phyloP scores from a whole-genome alignment of 768 basidiomycete species.

The Tephrocybe sp. region DNA sequence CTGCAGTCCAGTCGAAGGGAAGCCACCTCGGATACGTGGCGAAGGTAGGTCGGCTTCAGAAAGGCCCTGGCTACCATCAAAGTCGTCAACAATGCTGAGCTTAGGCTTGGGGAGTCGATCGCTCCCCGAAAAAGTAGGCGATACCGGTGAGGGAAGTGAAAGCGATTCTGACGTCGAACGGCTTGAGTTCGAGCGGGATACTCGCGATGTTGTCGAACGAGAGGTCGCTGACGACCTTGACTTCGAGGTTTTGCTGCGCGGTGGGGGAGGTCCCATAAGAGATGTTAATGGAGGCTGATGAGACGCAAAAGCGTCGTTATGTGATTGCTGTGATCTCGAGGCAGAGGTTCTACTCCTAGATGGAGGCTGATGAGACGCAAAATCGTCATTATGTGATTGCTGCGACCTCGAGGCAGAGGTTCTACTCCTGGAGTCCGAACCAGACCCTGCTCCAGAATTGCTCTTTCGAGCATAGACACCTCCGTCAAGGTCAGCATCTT shows the following conservation, averaged over 20 bases:
- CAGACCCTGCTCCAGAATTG: constrained; percentile 27
- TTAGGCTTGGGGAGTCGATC: constrained; percentile 2
- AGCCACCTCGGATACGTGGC: constrained; percentile 1
- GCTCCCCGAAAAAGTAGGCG: constrained; percentile 27
- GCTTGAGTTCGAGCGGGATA: constrained; percentile 24
- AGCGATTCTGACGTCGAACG: constrained; percentile 44
- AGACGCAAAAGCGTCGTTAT: constrained; percentile 5
- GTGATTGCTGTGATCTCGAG: constrained; percentile 27
- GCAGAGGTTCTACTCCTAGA: constrained; percentile 58
- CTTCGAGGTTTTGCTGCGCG: constrained; percentile 19
- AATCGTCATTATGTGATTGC: constrained; percentile 11
- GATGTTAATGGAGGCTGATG: constrained; percentile 3
- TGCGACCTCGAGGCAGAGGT: constrained; percentile 46
- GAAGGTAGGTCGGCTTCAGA: constrained; percentile 14
- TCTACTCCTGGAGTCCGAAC: constrained; percentile 60
- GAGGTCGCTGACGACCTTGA: constrained; percentile 33
- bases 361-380: constrained; percentile 2
- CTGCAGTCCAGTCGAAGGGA: constrained; percentile 7
- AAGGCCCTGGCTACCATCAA: constrained; percentile 18
- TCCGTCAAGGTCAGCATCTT: constrained; percentile 59
- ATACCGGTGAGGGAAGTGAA: constrained; percentile 39
- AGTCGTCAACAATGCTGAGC: constrained; percentile 5
- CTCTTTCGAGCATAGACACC: constrained; percentile 45
- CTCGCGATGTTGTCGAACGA: constrained; percentile 19
- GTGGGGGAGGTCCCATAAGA: neutral